phyloP scores from a whole-genome alignment of 2,329 filamentous ascomycete genomes.

The Colletotrichum truncatum region DNA sequence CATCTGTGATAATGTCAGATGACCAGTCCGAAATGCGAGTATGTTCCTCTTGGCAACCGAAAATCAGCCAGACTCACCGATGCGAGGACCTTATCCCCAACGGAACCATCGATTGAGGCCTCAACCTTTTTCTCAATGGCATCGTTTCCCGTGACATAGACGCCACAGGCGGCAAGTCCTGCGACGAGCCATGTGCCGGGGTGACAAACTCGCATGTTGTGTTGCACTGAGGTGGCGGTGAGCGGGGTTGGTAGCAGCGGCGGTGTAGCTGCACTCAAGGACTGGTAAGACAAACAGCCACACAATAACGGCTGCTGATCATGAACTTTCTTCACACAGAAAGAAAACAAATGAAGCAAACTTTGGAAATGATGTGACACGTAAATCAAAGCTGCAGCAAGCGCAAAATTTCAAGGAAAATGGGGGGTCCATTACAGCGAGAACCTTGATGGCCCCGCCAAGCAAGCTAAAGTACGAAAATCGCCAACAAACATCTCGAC shows the following conservation, averaged over 20 bases:
- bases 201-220: slow-evolving; percentile 9
- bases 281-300: no score
- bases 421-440: background rate
- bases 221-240: background rate
- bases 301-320: background rate
- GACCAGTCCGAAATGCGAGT: accelerated
- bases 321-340: background rate
- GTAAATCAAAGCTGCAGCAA: background rate
- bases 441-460: slow-evolving; percentile 31
- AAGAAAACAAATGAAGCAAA: background rate
- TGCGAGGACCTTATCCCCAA: background rate
- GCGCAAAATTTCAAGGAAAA: no score
- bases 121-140: background rate
- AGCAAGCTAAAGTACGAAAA: background rate
- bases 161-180: background rate
- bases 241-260: background rate
- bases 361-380: background rate
- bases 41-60: accelerated
- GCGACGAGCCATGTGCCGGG: background rate
- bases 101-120: background rate
- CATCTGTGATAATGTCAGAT: background rate
- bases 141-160: accelerated
- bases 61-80: background rate
- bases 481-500: background rate
- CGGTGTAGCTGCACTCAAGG: no score